Conservation (phyloP, 2,329 filamentous ascomycete species). For the Ophiosphaerella korrae region DNA sequence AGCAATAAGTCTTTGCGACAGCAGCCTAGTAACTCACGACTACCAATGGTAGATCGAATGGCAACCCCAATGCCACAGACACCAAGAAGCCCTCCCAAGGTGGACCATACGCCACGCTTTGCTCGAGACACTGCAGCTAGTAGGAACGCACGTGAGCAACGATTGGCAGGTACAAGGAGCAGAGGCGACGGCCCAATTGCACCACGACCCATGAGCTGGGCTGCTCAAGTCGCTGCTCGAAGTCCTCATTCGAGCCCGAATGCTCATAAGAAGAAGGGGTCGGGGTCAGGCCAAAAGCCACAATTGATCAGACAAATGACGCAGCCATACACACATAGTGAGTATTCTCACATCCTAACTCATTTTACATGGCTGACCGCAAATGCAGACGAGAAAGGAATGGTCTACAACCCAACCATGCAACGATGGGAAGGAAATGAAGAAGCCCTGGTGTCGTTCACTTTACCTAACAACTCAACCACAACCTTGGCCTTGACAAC, state of each 20-base stretch:
- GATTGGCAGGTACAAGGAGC: constrained; percentile 54
- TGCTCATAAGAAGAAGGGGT: constrained; percentile 52
- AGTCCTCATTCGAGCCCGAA: constrained; percentile 58
- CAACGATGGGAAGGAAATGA: constrained; percentile 98
- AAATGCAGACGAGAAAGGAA: constrained; percentile 79
- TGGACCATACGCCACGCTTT: constrained; percentile 64
- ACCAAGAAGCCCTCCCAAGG: constrained; percentile 61
- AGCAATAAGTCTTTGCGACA: constrained; percentile 66
- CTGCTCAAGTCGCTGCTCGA: constrained; percentile 58
- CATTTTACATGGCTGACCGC: constrained; percentile 11
- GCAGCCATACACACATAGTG: constrained; percentile 80
- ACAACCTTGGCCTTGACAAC: constrained; percentile 48
- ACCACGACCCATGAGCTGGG: constrained; percentile 64
- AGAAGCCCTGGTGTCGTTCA: constrained; percentile 79
- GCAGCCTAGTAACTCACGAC: constrained; percentile 54
- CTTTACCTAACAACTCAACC: constrained; percentile 52
- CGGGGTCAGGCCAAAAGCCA: constrained; percentile 70
- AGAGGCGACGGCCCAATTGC: constrained; percentile 56
- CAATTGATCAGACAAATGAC: constrained; percentile 87
- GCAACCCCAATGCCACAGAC: constrained; percentile 54
- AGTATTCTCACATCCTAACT: constrained; percentile 43
- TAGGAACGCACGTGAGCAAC: constrained; percentile 67
- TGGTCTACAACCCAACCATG: constrained; percentile 89
- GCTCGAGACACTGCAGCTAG: constrained; percentile 70
- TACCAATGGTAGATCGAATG: constrained; percentile 52